Evolutionary conservation across 1,284 basidiomycete species (phyloP), one percentile per base, ranked within the genome.

Genomic region (Rhodotorula glutinis): DNA sequence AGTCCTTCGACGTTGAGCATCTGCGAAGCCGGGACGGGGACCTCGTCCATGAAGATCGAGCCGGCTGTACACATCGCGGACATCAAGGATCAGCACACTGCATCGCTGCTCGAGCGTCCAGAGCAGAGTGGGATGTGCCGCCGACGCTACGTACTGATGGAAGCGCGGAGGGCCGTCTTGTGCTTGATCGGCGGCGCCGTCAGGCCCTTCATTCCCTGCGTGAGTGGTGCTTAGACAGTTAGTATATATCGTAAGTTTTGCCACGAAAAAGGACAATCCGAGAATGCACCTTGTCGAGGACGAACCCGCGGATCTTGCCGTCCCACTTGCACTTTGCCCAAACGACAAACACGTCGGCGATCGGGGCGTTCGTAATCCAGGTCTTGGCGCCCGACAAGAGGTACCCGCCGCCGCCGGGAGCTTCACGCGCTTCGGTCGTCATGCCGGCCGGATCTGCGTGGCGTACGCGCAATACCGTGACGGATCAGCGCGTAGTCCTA

Each of bases 321-420:
- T 95, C 92, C 92, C 92, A 95, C 76, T 91, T 90, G 80, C 92
- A 95, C 60, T 87, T 88, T 2, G 94, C 94, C 95, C 95, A 98
- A 53, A 98, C 82, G 52, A 98, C 82, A 76, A 96, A 93, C 2
- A 93, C 77, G 71, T 92, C 66, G 10, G 66, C 75, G 49, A 77
- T 72, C 16, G 77, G 76, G 13, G 72, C 62, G 76, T 95, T 96
- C 44, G 91, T 87, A 77, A 98, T 97, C 93, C 94, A 98, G 0
- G 92, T 97, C 83, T 98, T 98, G 79, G 88, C 88, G 46, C 94
- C 94, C 75, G 88, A 91, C 62, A 98, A 78, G 27, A 90, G 80
- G 79, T 88, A 96, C 4, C 92, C 92, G 13, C 67, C 69, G 27
- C 91, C 91, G 63, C 88, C 76, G 4, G 80, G 88, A 0, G 82